Percentiles rank a stretch among this genome's conserved stretches.
phyloP scores from a whole-genome alignment of 345 rosid species.

The Euphorbia lathyris region DNA sequence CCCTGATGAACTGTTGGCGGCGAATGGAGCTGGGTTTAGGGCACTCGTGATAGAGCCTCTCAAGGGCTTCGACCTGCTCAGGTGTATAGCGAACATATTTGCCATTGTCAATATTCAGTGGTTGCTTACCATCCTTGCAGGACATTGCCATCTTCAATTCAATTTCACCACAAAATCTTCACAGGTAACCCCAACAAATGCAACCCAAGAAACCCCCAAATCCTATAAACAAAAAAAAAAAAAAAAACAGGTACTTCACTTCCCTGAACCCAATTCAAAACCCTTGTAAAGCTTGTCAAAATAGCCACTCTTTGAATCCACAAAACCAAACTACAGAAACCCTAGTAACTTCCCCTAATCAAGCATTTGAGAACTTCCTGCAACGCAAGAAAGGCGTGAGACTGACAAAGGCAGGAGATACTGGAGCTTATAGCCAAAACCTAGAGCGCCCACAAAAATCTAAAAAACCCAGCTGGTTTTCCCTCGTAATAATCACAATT shows the following conservation, averaged over 20 bases:
- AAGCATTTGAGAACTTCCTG: background rate
- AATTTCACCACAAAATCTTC: slow-evolving; percentile 9
- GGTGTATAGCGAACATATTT: slow-evolving; percentile 98
- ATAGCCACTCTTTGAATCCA: too few relatives aligned
- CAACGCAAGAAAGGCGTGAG: slow-evolving; percentile 1
- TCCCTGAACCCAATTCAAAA: background rate
- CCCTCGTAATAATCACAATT: slow-evolving; percentile 4
- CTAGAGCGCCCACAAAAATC: background rate
- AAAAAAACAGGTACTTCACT: background rate
- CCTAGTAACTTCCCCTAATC: background rate
- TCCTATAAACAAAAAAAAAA: too few relatives aligned
- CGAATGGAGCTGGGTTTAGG: slow-evolving; percentile 99
- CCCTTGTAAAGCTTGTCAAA: too few relatives aligned
- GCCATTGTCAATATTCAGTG: slow-evolving; percentile 76
- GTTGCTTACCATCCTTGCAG: slow-evolving; percentile 82
- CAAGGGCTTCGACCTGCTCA: slow-evolving; percentile 99
- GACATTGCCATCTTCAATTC: slow-evolving; percentile 69
- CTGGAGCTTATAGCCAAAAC: background rate
- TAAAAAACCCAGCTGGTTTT: background rate
- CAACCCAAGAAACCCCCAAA: background rate
- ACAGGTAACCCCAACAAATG: background rate
- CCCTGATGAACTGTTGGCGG: slow-evolving; percentile 95
- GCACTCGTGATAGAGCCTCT: slow-evolving; percentile 98
- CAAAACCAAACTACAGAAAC: background rate
- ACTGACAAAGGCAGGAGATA: background rate